phyloP scores from a whole-genome alignment of 176 grass and related monocot genomes.

The Triticum turgidum region DNA sequence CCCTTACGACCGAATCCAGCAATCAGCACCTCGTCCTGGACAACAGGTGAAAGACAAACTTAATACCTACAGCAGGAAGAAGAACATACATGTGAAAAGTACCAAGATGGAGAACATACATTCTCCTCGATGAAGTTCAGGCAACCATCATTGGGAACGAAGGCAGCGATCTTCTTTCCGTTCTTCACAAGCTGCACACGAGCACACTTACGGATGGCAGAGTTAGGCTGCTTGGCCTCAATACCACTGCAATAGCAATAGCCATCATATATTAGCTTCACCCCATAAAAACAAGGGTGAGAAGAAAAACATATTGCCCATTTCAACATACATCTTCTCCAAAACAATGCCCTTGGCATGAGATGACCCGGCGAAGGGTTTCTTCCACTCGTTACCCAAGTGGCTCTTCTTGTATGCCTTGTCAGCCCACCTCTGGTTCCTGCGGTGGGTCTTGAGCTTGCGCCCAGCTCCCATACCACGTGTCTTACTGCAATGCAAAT shows the following conservation, averaged over 20 bases:
- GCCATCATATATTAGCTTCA: background rate
- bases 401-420: conserved; percentile 84
- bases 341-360: conserved; percentile 75
- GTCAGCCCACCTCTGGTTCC: conserved; percentile 70
- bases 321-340: conserved; percentile 63
- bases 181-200: conserved; percentile 73
- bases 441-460: conserved; percentile 72
- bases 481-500: conserved; percentile 49
- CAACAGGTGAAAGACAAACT: background rate
- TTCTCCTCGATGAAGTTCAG: conserved; percentile 74
- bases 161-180: conserved; percentile 75
- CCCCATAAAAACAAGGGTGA: background rate
- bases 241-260: conserved; percentile 58
- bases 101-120: background rate
- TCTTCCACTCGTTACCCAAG: conserved; percentile 74
- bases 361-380: conserved; percentile 65
- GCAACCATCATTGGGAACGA: conserved; percentile 69
- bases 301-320: background rate
- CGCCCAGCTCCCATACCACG: conserved; percentile 76
- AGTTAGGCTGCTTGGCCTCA: conserved; percentile 73
- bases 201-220: conserved; percentile 75
- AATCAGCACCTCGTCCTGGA: conserved; percentile 68
- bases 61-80: background rate
- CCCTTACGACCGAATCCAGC: conserved; percentile 72
- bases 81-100: background rate